phyloP scores from a whole-genome alignment of 352 stramenopile genomes.

The Vaucheria bursata region DNA sequence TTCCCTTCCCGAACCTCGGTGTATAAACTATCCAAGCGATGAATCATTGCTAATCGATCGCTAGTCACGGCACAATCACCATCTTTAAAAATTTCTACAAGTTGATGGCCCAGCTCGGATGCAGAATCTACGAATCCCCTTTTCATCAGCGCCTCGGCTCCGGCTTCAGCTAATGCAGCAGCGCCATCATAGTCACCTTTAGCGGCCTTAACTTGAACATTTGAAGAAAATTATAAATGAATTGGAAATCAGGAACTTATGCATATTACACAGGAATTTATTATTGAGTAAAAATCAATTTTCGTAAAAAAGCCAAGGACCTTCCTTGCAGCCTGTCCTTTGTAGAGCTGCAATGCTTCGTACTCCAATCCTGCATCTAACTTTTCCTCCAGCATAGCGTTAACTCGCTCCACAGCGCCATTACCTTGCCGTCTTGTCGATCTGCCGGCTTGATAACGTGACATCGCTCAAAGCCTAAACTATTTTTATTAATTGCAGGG shows the following conservation, averaged over 20 bases:
- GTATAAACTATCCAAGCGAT: conserved; percentile 1
- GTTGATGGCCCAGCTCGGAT: conserved; percentile 25
- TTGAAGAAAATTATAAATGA: no score
- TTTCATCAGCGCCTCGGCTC: conserved; percentile 25
- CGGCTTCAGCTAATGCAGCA: conserved; percentile 28
- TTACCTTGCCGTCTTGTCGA: conserved; percentile 8
- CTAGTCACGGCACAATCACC: conserved; percentile 19
- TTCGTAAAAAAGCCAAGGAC: no score
- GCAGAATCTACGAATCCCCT: conserved; percentile 32
- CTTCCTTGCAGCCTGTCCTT: conserved; percentile 15
- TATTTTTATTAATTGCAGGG: no score
- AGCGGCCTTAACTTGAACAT: conserved; percentile 35
- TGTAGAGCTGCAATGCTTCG: conserved; percentile 45
- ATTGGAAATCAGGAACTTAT: no score
- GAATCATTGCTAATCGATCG: conserved; percentile 19
- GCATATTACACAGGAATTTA: no score
- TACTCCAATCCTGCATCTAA: conserved; percentile 36
- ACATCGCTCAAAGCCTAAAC: no score
- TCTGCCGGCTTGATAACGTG: no score
- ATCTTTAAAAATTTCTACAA: conserved; percentile 34
- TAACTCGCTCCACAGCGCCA: conserved; percentile 20
- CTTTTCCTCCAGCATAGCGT: conserved; percentile 45
- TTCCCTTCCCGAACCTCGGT: neutral
- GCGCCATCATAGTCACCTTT: conserved; percentile 26
- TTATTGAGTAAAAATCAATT: no score